Evolutionary conservation across 805 yeast genomes (phyloP), one percentile per base, ranked within the genome.

Genomic region (Wickerhamomyces sydowiorum): DNA sequence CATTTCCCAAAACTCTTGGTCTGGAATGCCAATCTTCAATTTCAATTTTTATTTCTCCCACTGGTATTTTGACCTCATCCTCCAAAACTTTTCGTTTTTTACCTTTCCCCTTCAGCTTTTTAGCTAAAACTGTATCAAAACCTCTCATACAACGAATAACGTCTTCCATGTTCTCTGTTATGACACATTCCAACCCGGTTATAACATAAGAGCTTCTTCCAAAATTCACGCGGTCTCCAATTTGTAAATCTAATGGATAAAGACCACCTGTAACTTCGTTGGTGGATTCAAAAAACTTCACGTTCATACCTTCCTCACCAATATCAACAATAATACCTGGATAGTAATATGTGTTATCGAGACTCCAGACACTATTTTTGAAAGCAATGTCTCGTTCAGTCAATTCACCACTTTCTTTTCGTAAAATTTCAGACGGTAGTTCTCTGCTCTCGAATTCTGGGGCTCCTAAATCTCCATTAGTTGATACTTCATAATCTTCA

Each of bases 61-160:
- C 38, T 0, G 66, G 44, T 13, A 57, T 41, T 7, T 39, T 40
- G 14, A 50, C 41, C 15, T 55, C 55, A 1, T 47, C 47, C 14
- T 12, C 56, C 56, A 23, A 15, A 36, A 14, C 34, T 12, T 37
- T 22, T 38, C 48, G 51, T n/a, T 49, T 48, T 27, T 39, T 52
- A 51, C 15, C 44, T 46, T 30, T 37, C 42, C 20, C 45, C 30
- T 44, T 54, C 20, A 57, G 47, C 37, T 54, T 61, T 45, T 53
- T 63, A 7, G 69, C 59, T 46, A 63, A 61, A 3, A 78, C 73
- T 0, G 69, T 62, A 52, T 80, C 79, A 51, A 65, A 82, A 0
- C 89, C 89, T 48, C 88, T 63, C 43, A 78, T 66, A 53, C 88
- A 82, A 38, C 67, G 59, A 7, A 81, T 69, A 1, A 48, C 48